Base-by-base conservation (phyloP, 306 rosid genomes). In the Sesbania bispinosa region DNA sequence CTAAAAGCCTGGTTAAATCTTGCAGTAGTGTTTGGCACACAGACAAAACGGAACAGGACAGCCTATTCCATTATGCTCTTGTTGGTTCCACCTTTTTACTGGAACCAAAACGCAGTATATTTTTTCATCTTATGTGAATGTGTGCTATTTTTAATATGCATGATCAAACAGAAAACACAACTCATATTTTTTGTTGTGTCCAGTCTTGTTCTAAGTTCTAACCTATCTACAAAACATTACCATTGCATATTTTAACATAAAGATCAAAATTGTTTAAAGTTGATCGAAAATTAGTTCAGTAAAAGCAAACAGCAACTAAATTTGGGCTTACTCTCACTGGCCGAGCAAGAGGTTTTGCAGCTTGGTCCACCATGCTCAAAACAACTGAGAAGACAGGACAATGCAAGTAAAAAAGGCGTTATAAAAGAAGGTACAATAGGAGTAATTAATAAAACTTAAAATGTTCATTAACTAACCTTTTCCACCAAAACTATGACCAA, bases 401-500 rank as follows among this genome's bases (percentile, higher is more conserved):
- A 45, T 47, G 16, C 45, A 73, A 61, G 55, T 54, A 81, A 46
- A 75, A 82, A 36, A 32, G 1, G 46, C 50, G 67, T 53, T 32
- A 14, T 65, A 68, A 73, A 73, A 18, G 38, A 21, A 50, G 45
- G 69, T 55, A 18, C 10, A 29, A n/a, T n/a, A 64, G 19, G 1
- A 30, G 29, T 15, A 20, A 32, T 8, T 16, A 76, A 51, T 32
- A 48, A n/a, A 51, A 50, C 43, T 23, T 16, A 19, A 47, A 50
- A 26, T 7, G 11, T 35, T 20, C 35, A 66, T n/a, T 48, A 67
- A 67, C 79, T 50, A 85, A 94, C 97, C 97, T 85, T 94, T 94
- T 64, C 98, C 98, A 43, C 97, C 97, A 79, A 94, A 94, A 83
- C 98, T 94, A 74, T 94, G 98, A 26, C 98, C 96, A 81, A 94